Percentiles rank a stretch among this genome's conserved stretches.
These are phyloP conservation scores for Rutidosis leptorrhynchoides DNA, from an alignment of 129 eudicot genomes.

Conservation along the genomic window DNA sequence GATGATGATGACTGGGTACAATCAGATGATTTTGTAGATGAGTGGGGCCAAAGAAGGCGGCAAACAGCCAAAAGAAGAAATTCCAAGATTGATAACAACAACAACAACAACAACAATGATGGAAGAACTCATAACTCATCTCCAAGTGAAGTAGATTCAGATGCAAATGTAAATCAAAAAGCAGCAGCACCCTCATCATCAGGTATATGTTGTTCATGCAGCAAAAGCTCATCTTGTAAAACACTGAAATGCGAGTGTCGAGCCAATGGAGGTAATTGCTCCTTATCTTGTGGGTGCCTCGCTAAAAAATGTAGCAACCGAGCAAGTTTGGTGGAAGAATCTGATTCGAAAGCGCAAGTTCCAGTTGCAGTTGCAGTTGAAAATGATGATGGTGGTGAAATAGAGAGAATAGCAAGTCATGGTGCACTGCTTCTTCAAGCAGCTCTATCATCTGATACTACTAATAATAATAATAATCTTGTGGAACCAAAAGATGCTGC, in stretches of 20 bases:
- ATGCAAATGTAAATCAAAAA: conserved; percentile 15
- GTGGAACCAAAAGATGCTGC: conserved; percentile 32
- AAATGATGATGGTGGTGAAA: conserved; percentile 27
- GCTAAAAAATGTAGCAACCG: conserved; percentile 65
- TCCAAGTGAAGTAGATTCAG: conserved; percentile 26
- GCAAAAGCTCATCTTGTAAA: conserved; percentile 64
- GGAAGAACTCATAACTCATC: conserved; percentile 16
- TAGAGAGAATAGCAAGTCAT: conserved; percentile 58
- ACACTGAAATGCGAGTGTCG: conserved; percentile 87
- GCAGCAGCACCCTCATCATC: conserved; percentile 15
- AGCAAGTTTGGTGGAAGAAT: conserved; percentile 8
- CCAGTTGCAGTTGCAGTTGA: conserved; percentile 28
- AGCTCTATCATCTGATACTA: too few species aligned
- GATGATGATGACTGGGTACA: conserved; percentile 48
- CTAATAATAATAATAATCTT: conserved; percentile 65
- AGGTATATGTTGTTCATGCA: conserved; percentile 64
- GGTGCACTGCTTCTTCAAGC: conserved; percentile 72
- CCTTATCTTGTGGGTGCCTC: conserved; percentile 57
- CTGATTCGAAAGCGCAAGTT: conserved; percentile 28
- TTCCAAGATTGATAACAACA: conserved; percentile 28
- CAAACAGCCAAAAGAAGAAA: conserved; percentile 35
- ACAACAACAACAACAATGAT: conserved; percentile 20
- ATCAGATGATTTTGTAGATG: conserved; percentile 40
- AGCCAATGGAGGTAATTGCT: conserved; percentile 44
- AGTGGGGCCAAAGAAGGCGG: conserved; percentile 33